These are phyloP conservation scores for Jamesozyma piceae DNA, from an alignment of 805 yeast genomes.

Conservation along the genomic window DNA sequence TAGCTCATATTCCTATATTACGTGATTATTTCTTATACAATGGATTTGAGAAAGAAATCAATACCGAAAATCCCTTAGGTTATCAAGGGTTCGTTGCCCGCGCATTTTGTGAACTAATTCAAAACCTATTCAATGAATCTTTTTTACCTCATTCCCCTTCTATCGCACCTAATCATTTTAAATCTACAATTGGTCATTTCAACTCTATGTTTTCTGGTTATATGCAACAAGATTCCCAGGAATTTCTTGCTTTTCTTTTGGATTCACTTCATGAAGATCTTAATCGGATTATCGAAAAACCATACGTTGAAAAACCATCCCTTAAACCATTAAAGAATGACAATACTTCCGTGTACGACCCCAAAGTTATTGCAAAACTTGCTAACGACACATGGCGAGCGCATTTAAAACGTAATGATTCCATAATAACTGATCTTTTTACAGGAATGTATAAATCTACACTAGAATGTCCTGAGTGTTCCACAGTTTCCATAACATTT, in stretches of 20 bases:
- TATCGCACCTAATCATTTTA: constrained; percentile 67
- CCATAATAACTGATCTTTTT: constrained; percentile 75
- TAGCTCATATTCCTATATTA: constrained; percentile 77
- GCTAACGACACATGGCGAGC: constrained; percentile 75
- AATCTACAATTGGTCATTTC: constrained; percentile 65
- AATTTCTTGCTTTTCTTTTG: constrained; percentile 75
- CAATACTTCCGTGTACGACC: constrained; percentile 29
- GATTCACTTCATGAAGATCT: constrained; percentile 93
- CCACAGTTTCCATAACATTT: constrained; percentile 73
- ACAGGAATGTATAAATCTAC: constrained; percentile 89
- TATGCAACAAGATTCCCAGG: constrained; percentile 93
- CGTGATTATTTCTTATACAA: constrained; percentile 62
- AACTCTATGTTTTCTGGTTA: constrained; percentile 79
- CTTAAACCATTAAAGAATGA: constrained; percentile 49
- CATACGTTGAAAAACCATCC: constrained; percentile 84
- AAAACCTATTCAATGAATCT: constrained; percentile 41
- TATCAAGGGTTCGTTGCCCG: constrained; percentile 72
- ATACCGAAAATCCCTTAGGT: constrained; percentile 74
- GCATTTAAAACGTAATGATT: constrained; percentile 73
- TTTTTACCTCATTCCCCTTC: constrained; percentile 14
- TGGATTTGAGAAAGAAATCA: constrained; percentile 56
- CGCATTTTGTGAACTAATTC: constrained; percentile 62
- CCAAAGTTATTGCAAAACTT: constrained; percentile 44
- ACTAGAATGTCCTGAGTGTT: constrained; percentile 76
- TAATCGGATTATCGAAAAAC: constrained; percentile 73